Evolutionary conservation across 176 grass and related monocot species (phyloP).

Genomic region (Triticum timopheevii): DNA sequence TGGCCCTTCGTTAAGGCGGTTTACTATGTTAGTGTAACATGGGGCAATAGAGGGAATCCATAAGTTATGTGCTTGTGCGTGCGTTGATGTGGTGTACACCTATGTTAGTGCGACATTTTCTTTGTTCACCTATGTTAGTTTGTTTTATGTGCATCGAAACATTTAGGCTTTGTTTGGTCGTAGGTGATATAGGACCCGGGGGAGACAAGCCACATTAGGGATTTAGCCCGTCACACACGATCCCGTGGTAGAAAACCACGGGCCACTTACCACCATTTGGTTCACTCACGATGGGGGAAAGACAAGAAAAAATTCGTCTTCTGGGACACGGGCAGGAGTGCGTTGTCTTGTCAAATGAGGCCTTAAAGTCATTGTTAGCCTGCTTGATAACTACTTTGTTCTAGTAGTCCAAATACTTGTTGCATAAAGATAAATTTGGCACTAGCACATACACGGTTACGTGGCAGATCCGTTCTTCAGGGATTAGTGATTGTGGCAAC

Average conservation of each 20-base stretch:
- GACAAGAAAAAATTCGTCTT: no score
- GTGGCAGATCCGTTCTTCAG: neutral
- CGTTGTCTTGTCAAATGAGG: no score
- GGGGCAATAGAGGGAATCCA: neutral
- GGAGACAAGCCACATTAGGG: no score
- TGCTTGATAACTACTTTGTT: neutral
- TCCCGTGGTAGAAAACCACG: no score
- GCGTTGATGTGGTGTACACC: neutral
- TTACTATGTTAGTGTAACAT: neutral
- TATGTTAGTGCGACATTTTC: neutral
- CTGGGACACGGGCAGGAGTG: no score
- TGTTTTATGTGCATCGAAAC: neutral
- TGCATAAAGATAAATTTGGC: neutral
- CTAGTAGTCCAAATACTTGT: neutral
- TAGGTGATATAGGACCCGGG: no score
- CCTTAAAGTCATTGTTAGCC: no score
- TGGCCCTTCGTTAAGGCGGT: neutral
- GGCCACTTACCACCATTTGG: no score
- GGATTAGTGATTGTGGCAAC: neutral
- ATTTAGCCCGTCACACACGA: no score
- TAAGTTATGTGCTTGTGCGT: neutral
- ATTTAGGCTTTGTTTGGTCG: neutral
- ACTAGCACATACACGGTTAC: neutral
- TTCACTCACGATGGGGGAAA: no score
- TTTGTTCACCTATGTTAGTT: neutral